Evolutionary conservation across 768 basidiomycete genomes (phyloP).

Genomic region (Xerocomus spinulosus): DNA sequence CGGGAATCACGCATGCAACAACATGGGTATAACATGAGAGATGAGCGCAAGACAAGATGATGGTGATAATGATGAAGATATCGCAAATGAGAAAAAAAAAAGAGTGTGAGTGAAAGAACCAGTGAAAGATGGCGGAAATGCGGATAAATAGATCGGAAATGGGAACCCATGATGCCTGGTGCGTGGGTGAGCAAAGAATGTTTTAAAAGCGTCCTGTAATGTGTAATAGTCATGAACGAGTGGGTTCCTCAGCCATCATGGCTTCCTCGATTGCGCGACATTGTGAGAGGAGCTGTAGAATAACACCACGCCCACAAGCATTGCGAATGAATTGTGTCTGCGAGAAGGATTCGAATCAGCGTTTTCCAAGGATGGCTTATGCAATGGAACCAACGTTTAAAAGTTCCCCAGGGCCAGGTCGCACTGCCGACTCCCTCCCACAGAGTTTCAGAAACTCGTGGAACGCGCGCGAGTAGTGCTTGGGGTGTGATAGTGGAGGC

Average conservation of each 20-base stretch:
- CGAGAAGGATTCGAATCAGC: conserved; percentile 3
- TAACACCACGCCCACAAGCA: conserved; percentile 64
- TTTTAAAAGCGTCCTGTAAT: too few relatives aligned
- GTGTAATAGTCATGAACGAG: too few relatives aligned
- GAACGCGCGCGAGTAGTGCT: conserved; percentile 61
- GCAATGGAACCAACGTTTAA: conserved; percentile 44
- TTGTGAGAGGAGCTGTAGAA: conserved; percentile 60
- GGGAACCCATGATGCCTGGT: too few relatives aligned
- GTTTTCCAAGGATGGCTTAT: background rate
- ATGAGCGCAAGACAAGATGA: too few relatives aligned
- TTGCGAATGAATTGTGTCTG: conserved; percentile 64
- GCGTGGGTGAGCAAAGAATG: too few relatives aligned
- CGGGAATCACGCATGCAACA: too few relatives aligned
- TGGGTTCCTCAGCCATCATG: conserved; percentile 20
- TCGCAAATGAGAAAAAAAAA: too few relatives aligned
- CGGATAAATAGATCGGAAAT: too few relatives aligned
- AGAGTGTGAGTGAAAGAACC: too few relatives aligned
- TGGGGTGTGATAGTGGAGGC: conserved; percentile 57
- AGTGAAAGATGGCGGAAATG: too few relatives aligned
- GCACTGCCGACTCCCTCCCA: conserved; percentile 51
- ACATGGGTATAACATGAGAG: too few relatives aligned
- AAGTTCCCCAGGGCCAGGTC: conserved; percentile 56
- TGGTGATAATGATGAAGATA: too few relatives aligned
- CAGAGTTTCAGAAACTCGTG: conserved; percentile 69
- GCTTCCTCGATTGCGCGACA: conserved; percentile 63